Evolutionary conservation across 2,329 filamentous ascomycete species (phyloP), one percentile per base, ranked within the genome.

Genomic region (Pseudopyricularia cyperi): DNA sequence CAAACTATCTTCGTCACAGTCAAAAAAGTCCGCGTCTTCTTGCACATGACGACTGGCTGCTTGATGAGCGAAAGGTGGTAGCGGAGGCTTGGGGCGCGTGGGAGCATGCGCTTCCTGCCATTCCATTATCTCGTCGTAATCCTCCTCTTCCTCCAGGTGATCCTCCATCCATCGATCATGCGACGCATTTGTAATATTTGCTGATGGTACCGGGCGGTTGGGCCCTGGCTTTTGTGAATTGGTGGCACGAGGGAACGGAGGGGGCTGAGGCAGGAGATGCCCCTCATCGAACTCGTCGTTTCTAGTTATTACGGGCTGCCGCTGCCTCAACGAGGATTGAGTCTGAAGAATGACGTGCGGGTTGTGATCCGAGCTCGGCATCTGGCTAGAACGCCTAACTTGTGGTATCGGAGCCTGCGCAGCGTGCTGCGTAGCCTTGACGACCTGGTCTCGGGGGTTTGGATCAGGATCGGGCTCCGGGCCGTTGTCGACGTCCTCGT

Each of bases 311-410:
- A 44, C 22, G 3, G 55, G 46, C n/a, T 44, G 51, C 17, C 48
- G 48, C 11, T 53, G 39, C 39, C 39, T 53, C 7, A 55, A 55
- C 9, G 68, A 65, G 22, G 73, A 57, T 52, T 78, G 76, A 1
- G 76, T 79, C 57, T 79, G 75, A 19, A 71, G 68, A 19, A 79
- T 69, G 17, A 77, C 66, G 55, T 80, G 72, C 1, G 72, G 71
- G 12, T 65, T 65, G 26, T 62, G 62, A 35, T 66, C 63, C 1
- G 62, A 42, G 12, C 17, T 32, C 37, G 11, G 34, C 4, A 44
- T 32, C 28, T 48, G 46, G 28, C 37, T 61, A 8, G 58, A 61
- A n/a, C 68, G 65, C 46, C 60, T 62, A 4, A 61, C 62, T 22
- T 59, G 60, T 4, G 57, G 54, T 14, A 61, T 59, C 3, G 62